These are phyloP conservation scores for Aureobasidium sp. DNA, from an alignment of 2,329 filamentous ascomycete species.

Conservation along the genomic window DNA sequence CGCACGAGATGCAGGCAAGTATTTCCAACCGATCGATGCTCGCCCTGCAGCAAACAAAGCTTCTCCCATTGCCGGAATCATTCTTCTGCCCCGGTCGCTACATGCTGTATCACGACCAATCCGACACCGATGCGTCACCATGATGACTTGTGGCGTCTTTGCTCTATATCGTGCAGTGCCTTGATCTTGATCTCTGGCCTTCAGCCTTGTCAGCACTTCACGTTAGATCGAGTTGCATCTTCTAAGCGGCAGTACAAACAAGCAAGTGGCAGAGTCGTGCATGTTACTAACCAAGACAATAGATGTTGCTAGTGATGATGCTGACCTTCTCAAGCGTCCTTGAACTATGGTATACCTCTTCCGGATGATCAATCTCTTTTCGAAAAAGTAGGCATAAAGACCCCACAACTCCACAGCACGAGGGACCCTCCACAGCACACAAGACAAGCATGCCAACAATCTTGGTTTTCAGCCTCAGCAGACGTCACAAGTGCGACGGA, in stretches of 20 bases:
- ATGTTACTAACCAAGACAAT: not conserved
- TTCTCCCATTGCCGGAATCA: not conserved
- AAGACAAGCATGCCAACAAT: not conserved
- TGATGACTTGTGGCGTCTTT: conserved; percentile 10
- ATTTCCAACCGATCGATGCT: not conserved
- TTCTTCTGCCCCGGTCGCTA: not conserved
- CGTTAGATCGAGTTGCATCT: not conserved
- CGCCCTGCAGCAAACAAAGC: conserved; percentile 10
- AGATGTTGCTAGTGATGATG: not conserved
- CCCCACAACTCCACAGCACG: not conserved
- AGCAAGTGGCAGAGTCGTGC: not conserved
- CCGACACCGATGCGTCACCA: conserved; percentile 2
- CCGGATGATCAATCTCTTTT: not conserved
- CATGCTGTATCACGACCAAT: conserved; percentile 1
- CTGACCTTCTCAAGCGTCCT: not conserved
- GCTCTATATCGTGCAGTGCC: not conserved
- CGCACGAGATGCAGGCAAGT: not conserved
- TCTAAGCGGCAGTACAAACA: not conserved
- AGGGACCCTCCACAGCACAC: not conserved
- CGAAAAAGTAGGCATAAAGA: not conserved
- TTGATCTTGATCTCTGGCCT: conserved; percentile 1
- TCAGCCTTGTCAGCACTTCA: conserved; percentile 8
- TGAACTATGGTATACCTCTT: not conserved
- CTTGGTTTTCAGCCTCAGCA: conserved; percentile 1
- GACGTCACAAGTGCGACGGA: not conserved